Evolutionary conservation across 1,284 basidiomycete genomes (phyloP).

Genomic region (Rugosomyces carneus): DNA sequence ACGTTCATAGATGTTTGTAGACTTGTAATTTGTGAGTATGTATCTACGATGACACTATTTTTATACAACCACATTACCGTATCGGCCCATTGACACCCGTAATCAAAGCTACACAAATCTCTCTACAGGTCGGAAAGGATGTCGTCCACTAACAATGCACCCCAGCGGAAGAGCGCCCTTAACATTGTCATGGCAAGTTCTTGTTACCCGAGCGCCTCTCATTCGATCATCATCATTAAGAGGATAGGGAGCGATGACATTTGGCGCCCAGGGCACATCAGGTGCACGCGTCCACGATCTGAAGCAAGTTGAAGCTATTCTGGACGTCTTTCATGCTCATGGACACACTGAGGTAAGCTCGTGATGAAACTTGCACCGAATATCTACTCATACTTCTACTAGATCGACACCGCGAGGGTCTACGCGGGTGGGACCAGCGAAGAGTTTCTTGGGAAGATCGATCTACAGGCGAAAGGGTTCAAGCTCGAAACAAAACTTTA

Average conservation of each 20-base stretch:
- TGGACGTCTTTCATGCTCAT: slow-evolving; percentile 42
- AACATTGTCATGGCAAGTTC: slow-evolving; percentile 38
- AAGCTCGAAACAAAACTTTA: slow-evolving; percentile 43
- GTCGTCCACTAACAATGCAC: neutral
- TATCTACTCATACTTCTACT: neutral
- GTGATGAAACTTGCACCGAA: neutral
- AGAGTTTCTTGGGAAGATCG: slow-evolving; percentile 35
- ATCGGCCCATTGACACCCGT: too few species aligned
- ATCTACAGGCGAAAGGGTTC: slow-evolving; percentile 31
- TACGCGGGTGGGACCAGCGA: slow-evolving; percentile 48
- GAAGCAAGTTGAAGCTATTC: slow-evolving; percentile 12
- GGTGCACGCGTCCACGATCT: slow-evolving; percentile 14
- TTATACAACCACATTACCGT: neutral
- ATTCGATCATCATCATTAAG: neutral
- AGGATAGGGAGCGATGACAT: slow-evolving; percentile 12
- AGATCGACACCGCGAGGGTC: slow-evolving; percentile 50
- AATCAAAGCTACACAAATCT: too few species aligned
- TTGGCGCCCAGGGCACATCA: slow-evolving; percentile 10
- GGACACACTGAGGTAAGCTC: slow-evolving; percentile 42
- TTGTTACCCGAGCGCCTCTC: neutral
- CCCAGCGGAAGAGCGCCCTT: slow-evolving; percentile 29
- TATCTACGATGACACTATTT: neutral
- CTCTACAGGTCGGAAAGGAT: neutral
- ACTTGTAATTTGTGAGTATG: neutral
- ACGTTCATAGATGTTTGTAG: neutral